Evolutionary conservation across 2,329 filamentous ascomycete species (phyloP).

Genomic region (Colletotrichum godetiae): DNA sequence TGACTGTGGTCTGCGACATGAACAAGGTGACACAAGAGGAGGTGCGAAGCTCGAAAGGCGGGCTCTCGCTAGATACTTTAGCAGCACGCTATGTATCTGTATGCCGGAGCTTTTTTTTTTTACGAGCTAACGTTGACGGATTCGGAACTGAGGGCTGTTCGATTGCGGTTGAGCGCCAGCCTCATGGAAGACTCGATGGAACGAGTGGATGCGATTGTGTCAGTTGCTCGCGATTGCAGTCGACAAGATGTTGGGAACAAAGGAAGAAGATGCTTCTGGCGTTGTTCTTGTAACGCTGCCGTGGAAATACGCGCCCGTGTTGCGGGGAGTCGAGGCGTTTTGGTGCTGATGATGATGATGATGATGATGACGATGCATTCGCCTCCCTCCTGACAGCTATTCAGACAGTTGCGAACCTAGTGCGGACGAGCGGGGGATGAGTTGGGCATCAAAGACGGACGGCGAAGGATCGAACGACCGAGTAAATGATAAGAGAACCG

Average conservation of each 20-base stretch:
- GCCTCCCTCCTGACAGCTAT: neutral
- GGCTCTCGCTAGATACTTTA: neutral
- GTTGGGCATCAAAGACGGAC: slow-evolving; percentile 1
- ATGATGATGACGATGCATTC: neutral
- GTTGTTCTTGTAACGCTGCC: neutral
- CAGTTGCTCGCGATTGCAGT: neutral
- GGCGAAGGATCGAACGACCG: neutral
- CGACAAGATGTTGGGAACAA: neutral
- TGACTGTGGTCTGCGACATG: slow-evolving; percentile 21
- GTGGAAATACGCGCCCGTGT: neutral
- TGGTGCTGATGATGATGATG: neutral
- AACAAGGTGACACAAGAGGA: neutral
- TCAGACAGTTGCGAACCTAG: slow-evolving; percentile 2
- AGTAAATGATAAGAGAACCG: neutral
- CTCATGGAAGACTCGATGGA: slow-evolving; percentile 18
- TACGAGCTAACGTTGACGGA: slow-evolving; percentile 13
- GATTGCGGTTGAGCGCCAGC: slow-evolving; percentile 21
- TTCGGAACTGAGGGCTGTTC: slow-evolving; percentile 12
- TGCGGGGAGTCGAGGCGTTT: neutral
- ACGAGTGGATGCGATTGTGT: slow-evolving; percentile 18
- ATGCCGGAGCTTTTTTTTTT: neutral
- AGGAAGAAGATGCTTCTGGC: slow-evolving; percentile 10
- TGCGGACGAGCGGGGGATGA: neutral
- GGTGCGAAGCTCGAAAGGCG: neutral
- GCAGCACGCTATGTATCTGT: neutral